A percentile compares a stretch with the other conserved stretches of the same genome.
Conservation (phyloP, 306 rosid genomes). For the Morella rubra region DNA sequence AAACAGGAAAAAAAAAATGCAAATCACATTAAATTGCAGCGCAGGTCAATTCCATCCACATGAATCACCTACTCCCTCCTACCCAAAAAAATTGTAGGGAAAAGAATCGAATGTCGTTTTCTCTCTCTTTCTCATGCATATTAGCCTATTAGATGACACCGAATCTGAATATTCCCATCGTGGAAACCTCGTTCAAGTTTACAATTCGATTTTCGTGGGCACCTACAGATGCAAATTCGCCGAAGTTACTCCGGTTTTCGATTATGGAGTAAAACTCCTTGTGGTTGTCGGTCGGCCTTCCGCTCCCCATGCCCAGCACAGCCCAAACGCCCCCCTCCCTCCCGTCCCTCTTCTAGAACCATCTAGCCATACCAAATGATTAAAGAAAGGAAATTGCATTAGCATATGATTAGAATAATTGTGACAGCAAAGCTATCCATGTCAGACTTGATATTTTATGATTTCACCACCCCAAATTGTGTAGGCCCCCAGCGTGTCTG, state of each 20-base stretch:
- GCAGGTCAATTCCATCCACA: slow-evolving; percentile 15
- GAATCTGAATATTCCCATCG: too few species aligned
- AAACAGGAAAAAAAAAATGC: neutral
- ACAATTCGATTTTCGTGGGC: neutral
- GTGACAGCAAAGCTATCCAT: slow-evolving; percentile 14
- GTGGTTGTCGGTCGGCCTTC: neutral
- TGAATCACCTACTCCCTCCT: slow-evolving; percentile 23
- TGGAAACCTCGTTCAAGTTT: neutral
- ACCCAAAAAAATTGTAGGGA: neutral
- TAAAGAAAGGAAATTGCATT: neutral
- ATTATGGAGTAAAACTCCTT: too few species aligned
- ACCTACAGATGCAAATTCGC: neutral
- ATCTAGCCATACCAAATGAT: slow-evolving; percentile 21
- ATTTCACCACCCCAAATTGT: slow-evolving; percentile 4
- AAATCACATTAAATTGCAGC: neutral
- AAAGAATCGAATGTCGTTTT: neutral
- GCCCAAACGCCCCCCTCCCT: neutral
- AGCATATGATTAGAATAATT: slow-evolving; percentile 4
- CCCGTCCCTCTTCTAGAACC: slow-evolving; percentile 8
- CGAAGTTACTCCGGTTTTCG: neutral
- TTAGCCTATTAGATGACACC: neutral
- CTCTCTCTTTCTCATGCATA: neutral
- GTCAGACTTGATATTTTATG: slow-evolving; percentile 17
- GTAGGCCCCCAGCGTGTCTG: neutral
- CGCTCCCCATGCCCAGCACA: too few species aligned